These are phyloP conservation scores for Hanseniaspora meyeri DNA, from an alignment of 805 yeast genomes.

Conservation along the genomic window DNA sequence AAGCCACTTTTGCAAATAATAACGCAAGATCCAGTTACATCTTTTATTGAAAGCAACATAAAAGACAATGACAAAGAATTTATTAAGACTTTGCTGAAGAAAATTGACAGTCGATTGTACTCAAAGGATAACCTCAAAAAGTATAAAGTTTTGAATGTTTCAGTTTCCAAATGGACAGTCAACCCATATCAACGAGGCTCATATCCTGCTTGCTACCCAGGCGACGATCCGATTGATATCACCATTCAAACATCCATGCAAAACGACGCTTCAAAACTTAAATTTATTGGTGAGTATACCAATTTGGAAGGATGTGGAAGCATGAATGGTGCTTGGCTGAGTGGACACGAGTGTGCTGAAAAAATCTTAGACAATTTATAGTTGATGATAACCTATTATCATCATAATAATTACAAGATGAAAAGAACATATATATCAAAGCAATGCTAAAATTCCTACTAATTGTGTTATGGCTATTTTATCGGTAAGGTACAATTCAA, in stretches of 20 bases:
- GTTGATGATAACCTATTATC: background rate
- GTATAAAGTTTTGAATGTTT: constrained; percentile 32
- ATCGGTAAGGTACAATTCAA: background rate
- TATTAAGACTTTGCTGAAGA: constrained; percentile 21
- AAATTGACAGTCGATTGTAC: constrained; percentile 15
- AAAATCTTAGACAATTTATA: background rate
- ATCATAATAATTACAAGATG: background rate
- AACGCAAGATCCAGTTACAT: constrained; percentile 63
- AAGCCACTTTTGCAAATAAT: constrained; percentile 50
- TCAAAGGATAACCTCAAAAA: constrained; percentile 18
- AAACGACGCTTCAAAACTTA: constrained; percentile 44
- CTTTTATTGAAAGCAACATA: constrained; percentile 38
- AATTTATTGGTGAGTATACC: constrained; percentile 91
- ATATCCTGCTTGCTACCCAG: constrained; percentile 57
- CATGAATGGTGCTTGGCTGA: constrained; percentile 79
- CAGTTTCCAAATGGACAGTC: constrained; percentile 61
- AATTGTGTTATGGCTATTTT: constrained; percentile 2
- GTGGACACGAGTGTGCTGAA: constrained; percentile 51
- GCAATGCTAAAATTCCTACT: background rate
- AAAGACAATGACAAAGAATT: constrained; percentile 40
- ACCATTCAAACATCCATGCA: constrained; percentile 41
- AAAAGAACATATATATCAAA: background rate
- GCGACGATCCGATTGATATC: constrained; percentile 55
- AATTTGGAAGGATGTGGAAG: constrained; percentile 80
- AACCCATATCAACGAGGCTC: constrained; percentile 76